Conservation (phyloP, 805 yeast genomes). For the Debaryomyces maramus region DNA sequence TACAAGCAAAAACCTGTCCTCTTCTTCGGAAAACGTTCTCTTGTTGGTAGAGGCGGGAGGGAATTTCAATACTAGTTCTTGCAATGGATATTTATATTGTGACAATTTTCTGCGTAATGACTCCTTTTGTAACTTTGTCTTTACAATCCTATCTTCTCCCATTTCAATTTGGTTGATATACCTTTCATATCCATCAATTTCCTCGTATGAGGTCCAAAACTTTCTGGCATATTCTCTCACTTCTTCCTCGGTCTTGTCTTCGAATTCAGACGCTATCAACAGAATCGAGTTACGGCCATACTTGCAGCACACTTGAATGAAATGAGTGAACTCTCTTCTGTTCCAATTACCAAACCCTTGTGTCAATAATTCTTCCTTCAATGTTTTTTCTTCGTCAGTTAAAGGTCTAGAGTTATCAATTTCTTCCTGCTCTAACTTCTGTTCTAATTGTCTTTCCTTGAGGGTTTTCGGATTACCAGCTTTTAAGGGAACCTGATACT, state of each 20-base stretch:
- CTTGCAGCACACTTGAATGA: slow-evolving; percentile 70
- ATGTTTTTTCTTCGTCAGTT: slow-evolving; percentile 75
- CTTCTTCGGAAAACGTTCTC: slow-evolving; percentile 75
- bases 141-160: slow-evolving; percentile 82
- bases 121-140: slow-evolving; percentile 69
- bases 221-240: slow-evolving; percentile 72
- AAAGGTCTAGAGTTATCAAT: slow-evolving; percentile 76
- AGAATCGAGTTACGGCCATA: slow-evolving; percentile 76
- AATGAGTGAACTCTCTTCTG: slow-evolving; percentile 82
- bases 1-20: slow-evolving; percentile 82
- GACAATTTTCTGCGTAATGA: slow-evolving; percentile 74
- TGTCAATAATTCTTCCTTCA: slow-evolving; percentile 55
- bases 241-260: slow-evolving; percentile 78
- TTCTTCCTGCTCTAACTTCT: slow-evolving; percentile 65
- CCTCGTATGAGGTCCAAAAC: slow-evolving; percentile 78
- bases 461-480: slow-evolving; percentile 47
- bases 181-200: slow-evolving; percentile 87
- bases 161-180: slow-evolving; percentile 77
- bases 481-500: slow-evolving; percentile 61
- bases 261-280: slow-evolving; percentile 75
- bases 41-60: slow-evolving; percentile 72
- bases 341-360: slow-evolving; percentile 84
- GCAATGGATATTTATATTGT: slow-evolving; percentile 71
- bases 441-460: slow-evolving; percentile 39
- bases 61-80: slow-evolving; percentile 66